Evolutionary conservation across 176 grass and related monocot genomes (phyloP).

Genomic region (Hordeum marinum): DNA sequence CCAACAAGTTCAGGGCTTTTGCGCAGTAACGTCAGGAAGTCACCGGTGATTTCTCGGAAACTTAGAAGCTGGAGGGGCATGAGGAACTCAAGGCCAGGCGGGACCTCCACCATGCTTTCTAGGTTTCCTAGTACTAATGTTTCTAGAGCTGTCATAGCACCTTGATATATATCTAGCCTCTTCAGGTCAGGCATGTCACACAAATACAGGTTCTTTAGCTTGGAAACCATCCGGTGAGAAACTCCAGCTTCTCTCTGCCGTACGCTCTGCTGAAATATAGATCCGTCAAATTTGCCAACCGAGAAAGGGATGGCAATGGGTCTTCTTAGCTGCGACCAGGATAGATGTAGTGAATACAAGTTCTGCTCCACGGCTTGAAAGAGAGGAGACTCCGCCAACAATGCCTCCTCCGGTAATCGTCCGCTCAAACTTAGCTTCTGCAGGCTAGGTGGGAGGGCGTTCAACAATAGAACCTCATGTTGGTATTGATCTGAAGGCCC

Average conservation of each 20-base stretch:
- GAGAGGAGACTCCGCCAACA: no score
- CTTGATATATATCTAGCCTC: not conserved
- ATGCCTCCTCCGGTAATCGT: not conserved
- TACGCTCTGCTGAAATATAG: not conserved
- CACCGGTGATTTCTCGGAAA: not conserved
- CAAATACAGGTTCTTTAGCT: not conserved
- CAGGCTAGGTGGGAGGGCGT: not conserved
- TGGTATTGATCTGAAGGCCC: no score
- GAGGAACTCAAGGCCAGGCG: not conserved
- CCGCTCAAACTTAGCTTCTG: not conserved
- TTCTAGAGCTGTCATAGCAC: not conserved
- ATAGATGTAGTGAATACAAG: no score
- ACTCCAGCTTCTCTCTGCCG: not conserved
- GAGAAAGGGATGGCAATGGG: no score
- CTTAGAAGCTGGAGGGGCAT: not conserved
- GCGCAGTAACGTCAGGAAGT: not conserved
- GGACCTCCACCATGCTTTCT: not conserved
- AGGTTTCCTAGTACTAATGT: not conserved
- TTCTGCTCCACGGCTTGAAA: no score
- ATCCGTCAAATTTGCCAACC: not conserved
- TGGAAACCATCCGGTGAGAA: not conserved
- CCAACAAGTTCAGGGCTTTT: rapidly evolving
- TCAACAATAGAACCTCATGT: not conserved
- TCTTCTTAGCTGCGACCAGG: no score
- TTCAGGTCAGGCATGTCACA: not conserved